Evolutionary conservation across 1,284 basidiomycete species (phyloP), one percentile per base, ranked within the genome.

Genomic region (Heterobasidion irregulare): DNA sequence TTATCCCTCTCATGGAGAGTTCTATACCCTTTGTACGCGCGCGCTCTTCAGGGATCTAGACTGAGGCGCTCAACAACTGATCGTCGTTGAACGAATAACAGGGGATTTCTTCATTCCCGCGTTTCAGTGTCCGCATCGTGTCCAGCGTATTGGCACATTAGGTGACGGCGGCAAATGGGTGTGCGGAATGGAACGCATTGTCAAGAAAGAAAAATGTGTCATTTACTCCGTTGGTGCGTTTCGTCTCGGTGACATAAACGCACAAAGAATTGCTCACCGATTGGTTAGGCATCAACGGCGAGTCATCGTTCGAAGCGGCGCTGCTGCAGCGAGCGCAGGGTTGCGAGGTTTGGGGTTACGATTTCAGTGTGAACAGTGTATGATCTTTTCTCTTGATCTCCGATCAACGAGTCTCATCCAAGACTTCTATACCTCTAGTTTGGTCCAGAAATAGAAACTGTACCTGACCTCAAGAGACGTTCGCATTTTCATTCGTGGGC

Each of bases 151-250:
- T 44, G 84, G 83, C 46, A 71, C 72, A 18, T 65, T 84, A 6
- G 82, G 81, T 13, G 83, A 84, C 63, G 84, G 84, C 16, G 83
- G 83, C 18, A 86, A 86, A 65, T 86, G 81, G 80, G 72, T 81
- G 7, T 86, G 84, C 60, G 83, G 84, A 0, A 60, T 85, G 26
- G 78, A 79, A 35, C 74, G 78, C 2, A 63, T 86, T 9, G 70
- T 70, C 50, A 68, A 76, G 53, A 82, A 84, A 65, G 69, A 66
- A 16, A 71, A 81, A 55, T 84, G 83, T 61, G 66, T 84, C 45
- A 67, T 86, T 46, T 86, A 86, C 59, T 80, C 82, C 1, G 74
- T 84, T 53, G 83, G 46, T 47, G 3, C 10, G 46, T 47, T 12
- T 32, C 26, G 10, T 19, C 12, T 16, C 38, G 6, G 4, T 41